Percentiles rank a stretch among this genome's conserved stretches.
Conservation (phyloP, 331 rosid species). For the Arachis monticola region DNA sequence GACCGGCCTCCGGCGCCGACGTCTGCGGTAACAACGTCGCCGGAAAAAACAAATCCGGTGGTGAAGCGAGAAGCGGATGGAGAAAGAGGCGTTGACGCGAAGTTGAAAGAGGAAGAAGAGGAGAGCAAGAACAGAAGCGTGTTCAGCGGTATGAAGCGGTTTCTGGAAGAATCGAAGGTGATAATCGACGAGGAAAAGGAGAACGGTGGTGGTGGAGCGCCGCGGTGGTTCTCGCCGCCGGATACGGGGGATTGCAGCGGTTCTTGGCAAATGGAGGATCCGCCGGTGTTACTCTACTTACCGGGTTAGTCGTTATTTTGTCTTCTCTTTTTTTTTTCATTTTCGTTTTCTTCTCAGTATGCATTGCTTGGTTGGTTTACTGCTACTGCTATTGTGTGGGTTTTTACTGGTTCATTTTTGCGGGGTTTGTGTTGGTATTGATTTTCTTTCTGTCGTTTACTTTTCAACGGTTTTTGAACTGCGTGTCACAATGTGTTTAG, state of each 20-base stretch:
- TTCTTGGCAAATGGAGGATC: conserved; percentile 56
- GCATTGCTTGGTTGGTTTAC: neutral
- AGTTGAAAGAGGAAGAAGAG: conserved; percentile 26
- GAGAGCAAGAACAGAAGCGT: conserved; percentile 19
- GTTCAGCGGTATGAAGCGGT: conserved; percentile 50
- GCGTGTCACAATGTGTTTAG: no score
- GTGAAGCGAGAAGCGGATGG: conserved; percentile 35
- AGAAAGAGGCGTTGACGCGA: neutral
- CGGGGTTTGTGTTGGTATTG: no score
- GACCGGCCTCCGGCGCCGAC: conserved; percentile 28
- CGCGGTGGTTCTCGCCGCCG: conserved; percentile 44
- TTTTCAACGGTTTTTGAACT: no score
- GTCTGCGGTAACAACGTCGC: neutral
- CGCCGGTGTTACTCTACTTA: conserved; percentile 81
- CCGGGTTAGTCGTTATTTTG: conserved; percentile 57
- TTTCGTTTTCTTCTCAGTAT: neutral
- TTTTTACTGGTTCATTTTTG: no score
- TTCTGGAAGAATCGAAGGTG: conserved; percentile 56
- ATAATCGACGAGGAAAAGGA: conserved; percentile 47
- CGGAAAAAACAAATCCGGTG: conserved; percentile 10
- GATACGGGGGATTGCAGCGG: conserved; percentile 58
- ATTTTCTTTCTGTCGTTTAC: no score
- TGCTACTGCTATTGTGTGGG: no score
- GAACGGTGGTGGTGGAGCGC: conserved; percentile 50
- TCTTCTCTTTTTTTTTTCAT: neutral